Conservation (phyloP, 2,329 filamentous ascomycete species). For the Verticillium klebahnii region DNA sequence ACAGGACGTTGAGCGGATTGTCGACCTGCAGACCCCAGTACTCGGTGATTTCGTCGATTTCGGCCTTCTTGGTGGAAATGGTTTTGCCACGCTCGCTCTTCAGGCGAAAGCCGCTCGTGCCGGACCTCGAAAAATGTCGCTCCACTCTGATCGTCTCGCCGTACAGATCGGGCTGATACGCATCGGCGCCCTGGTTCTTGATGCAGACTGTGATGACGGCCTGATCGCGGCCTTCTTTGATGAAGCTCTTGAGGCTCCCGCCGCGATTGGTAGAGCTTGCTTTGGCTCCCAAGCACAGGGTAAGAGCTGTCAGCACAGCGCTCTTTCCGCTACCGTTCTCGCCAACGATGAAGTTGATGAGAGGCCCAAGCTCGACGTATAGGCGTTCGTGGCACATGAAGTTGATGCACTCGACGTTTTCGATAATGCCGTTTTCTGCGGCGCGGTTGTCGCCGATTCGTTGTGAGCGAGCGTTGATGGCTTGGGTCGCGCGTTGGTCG, state of each 20-base stretch:
- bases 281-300: slow-evolving; percentile 91
- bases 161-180: slow-evolving; percentile 78
- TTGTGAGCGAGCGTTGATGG: slow-evolving; percentile 45
- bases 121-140: slow-evolving; percentile 73
- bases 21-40: slow-evolving; percentile 92
- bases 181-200: slow-evolving; percentile 83
- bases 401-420: slow-evolving; percentile 81
- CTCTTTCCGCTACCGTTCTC: slow-evolving; percentile 98
- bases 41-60: slow-evolving; percentile 90
- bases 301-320: slow-evolving; percentile 87
- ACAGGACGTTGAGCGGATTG: slow-evolving; percentile 93
- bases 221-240: slow-evolving; percentile 81
- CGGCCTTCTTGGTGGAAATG: slow-evolving; percentile 77
- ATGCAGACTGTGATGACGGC: slow-evolving; percentile 76
- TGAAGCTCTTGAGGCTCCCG: slow-evolving; percentile 80
- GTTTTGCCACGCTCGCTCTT: slow-evolving; percentile 67
- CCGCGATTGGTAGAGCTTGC: slow-evolving; percentile 90
- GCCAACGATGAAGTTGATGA: slow-evolving; percentile 97
- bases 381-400: slow-evolving; percentile 94
- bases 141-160: slow-evolving; percentile 87
- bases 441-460: slow-evolving; percentile 63
- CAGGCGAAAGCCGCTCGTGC: slow-evolving; percentile 79
- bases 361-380: slow-evolving; percentile 77
- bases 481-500: slow-evolving; percentile 61
- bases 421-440: slow-evolving; percentile 81